Evolutionary conservation across 2,329 filamentous ascomycete genomes (phyloP), one percentile per base, ranked within the genome.

Genomic region (Raffaelea arxii): DNA sequence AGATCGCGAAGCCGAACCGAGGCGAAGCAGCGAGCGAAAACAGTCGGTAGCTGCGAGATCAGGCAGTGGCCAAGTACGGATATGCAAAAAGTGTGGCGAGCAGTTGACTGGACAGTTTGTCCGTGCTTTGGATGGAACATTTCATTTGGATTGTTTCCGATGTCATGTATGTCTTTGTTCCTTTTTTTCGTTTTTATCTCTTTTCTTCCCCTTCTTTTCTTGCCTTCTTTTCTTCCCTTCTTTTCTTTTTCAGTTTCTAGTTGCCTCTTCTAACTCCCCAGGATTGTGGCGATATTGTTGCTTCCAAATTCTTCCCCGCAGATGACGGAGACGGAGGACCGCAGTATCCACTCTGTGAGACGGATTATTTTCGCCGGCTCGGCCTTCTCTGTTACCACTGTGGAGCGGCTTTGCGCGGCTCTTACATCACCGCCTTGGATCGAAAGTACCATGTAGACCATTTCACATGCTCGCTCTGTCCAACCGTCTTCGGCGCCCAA

Each of bases 371-470:
- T 65, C 80, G 89, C 57, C 80, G 92, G 49, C 78, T 98, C 18
- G 89, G 91, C 52, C 75, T 98, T 39, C 75, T 98, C 38, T 98
- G 92, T 65, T 86, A 86, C 64, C 83, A 92, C 52, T 98, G 92
- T 62, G 88, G 89, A 54, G 88, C 89, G 49, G 92, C 92, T 41
- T 76, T 98, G 19, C 84, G 92, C 51, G 92, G 92, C 41, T 97
- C 92, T 4, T 98, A 98, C 67, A 98, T 98, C 60, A 98, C 92
- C 16, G 92, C 92, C 4, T 76, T 98, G 46, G 92, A 98, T 56
- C 86, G 88, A 58, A 98, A 98, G 69, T 98, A 98, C 65, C 92
- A 96, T 65, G 94, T 98, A 55, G 91, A 97, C 64, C 92, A 98
- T 67, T 98, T 98, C 60, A 98, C 92, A 32, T 98, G 92, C 67